These are phyloP conservation scores for Dendrobium officinale DNA, from an alignment of 106 monocot genomes.

Conservation along the genomic window DNA sequence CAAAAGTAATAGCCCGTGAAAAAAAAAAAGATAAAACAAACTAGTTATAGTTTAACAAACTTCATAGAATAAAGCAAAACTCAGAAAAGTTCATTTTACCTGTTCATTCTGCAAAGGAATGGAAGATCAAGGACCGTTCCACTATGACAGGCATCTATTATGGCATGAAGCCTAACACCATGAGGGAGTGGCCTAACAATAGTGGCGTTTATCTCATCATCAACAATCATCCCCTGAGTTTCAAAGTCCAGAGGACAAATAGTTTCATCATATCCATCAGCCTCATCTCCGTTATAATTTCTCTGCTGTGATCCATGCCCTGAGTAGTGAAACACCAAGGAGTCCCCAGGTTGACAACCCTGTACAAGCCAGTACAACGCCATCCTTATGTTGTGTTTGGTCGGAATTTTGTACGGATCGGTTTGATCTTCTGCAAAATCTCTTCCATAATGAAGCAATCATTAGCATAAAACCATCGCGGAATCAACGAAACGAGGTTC, in stretches of 20 bases:
- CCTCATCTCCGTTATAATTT: conserved; percentile 67
- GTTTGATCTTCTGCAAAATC: conserved; percentile 70
- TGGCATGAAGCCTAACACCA: conserved; percentile 90
- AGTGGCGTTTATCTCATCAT: conserved; percentile 87
- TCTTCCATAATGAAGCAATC: conserved; percentile 13
- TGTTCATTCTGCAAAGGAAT: conserved; percentile 84
- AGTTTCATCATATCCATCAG: conserved; percentile 88
- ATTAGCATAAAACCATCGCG: background rate
- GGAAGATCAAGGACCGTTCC: conserved; percentile 89
- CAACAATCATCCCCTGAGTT: conserved; percentile 86
- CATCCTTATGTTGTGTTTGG: conserved; percentile 80
- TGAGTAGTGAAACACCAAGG: conserved; percentile 90
- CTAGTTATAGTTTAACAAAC: background rate
- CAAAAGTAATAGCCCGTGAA: background rate
- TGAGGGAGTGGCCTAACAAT: conserved; percentile 83
- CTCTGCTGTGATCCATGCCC: conserved; percentile 79
- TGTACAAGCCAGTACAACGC: conserved; percentile 90
- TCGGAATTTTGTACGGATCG: conserved; percentile 74
- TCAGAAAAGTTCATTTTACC: conserved; percentile 20
- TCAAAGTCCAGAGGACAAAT: conserved; percentile 84
- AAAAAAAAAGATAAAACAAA: background rate
- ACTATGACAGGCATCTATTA: conserved; percentile 93
- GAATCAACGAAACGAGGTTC: background rate
- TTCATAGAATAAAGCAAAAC: background rate
- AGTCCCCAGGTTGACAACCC: conserved; percentile 84